Base-by-base conservation (phyloP, 176 grass and related monocot genomes). In the Eleusine coracana region DNA sequence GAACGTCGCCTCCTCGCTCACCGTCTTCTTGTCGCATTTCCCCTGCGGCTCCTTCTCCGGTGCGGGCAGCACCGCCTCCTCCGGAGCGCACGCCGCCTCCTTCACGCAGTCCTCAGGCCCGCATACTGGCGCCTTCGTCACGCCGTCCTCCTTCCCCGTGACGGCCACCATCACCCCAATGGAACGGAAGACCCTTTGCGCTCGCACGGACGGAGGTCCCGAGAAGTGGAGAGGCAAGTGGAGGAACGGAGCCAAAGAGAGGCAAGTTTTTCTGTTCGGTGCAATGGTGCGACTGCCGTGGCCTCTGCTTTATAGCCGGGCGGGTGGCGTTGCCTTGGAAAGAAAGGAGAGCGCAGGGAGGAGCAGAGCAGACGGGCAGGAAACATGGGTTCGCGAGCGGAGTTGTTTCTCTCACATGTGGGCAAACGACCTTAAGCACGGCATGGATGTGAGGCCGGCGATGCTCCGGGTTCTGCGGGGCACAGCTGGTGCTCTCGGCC, bases 11-110 rank as follows among this genome's bases (percentile, higher is more conserved):
- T 83, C 71, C n/a, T 74, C 80, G 28, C 69, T 81, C 44, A 75
- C 83, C 72, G 36, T 84, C 82, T 86, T 92, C 52, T 71, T 85
- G 89, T 85, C 89, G 71, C 92, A 91, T 16, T 82, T 64, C 48
- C 37, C 51, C 58, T 0, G 10, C 5, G 40, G 25, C 51, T 63
- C 68, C 75, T 73, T 40, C 81, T 68, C 55, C 49, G 7, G 61
- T 18, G 40, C 37, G 55, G 54, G 40, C 74, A 13, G 45, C 52
- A 63, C 10, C 68, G 34, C 9, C 44, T 31, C 8, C 55, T 7
- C 21, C 21, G 45, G 56, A 63, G 42, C 74, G 13, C 2, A 41
- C 65, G 37, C 15, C 68, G 34, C 7, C 41, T 36, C 41, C 73
- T 23, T 56, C 74, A 40, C 77, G 40, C 27, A 42, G n/a, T 0